phyloP scores from a whole-genome alignment of 768 basidiomycete species.

The Leccinellum rugosiceps region DNA sequence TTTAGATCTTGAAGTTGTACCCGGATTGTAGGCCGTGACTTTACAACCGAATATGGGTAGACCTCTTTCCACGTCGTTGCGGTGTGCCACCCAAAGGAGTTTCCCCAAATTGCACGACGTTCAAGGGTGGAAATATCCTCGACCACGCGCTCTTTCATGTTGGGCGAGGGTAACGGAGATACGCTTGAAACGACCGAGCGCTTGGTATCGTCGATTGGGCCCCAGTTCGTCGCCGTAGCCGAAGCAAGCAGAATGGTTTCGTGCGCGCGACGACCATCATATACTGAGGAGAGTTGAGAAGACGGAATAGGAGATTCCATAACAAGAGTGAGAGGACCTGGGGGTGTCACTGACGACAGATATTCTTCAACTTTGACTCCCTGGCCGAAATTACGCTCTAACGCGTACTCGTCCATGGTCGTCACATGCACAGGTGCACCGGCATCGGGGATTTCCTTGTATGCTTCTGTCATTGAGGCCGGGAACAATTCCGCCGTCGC shows the following conservation, averaged over 20 bases:
- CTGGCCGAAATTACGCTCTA: constrained; percentile 6
- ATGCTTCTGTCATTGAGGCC: constrained; percentile 41
- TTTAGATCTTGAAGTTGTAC: constrained; percentile 9
- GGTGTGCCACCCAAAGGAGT: constrained; percentile 23
- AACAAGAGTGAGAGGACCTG: constrained; percentile 49
- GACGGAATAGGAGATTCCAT: constrained; percentile 39
- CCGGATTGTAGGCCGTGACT: not conserved
- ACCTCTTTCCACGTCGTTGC: constrained; percentile 20
- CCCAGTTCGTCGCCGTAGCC: constrained; percentile 44
- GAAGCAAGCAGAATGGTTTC: constrained; percentile 55
- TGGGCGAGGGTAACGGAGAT: constrained; percentile 51
- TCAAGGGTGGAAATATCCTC: constrained; percentile 11
- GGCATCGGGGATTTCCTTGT: constrained; percentile 16
- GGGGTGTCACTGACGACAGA: constrained; percentile 63
- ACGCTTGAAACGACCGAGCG: constrained; percentile 33
- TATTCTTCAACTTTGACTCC: constrained; percentile 53
- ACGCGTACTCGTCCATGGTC: constrained; percentile 23
- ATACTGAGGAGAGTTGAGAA: constrained; percentile 48
- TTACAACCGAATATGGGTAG: constrained; percentile 15
- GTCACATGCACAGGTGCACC: constrained; percentile 12
- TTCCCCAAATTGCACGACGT: constrained; percentile 17
- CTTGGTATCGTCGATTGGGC: constrained; percentile 43
- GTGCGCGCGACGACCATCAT: constrained; percentile 47
- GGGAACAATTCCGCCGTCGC: constrained; percentile 50
- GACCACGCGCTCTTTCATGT: constrained; percentile 49